These are phyloP conservation scores for Trichoderma citrinoviride DNA, from an alignment of 2,329 filamentous ascomycete genomes.

Conservation along the genomic window DNA sequence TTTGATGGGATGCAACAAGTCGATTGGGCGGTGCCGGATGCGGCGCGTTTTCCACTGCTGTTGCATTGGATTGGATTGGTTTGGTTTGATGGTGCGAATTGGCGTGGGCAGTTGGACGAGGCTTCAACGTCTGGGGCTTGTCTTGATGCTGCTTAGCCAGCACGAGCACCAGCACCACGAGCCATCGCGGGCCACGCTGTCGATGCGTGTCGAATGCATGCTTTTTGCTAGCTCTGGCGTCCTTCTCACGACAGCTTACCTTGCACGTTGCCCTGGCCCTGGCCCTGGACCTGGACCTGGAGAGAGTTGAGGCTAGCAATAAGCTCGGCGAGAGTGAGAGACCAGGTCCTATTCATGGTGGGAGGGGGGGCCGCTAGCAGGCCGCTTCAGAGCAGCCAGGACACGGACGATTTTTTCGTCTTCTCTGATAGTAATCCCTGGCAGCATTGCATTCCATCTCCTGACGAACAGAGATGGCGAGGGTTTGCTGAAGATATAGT, in stretches of 20 bases:
- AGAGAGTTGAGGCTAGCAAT: background rate
- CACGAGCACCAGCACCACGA: too few relatives aligned
- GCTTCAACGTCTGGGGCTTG: too few relatives aligned
- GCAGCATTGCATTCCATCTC: conserved; percentile 1
- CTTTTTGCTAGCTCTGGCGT: background rate
- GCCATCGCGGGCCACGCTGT: background rate
- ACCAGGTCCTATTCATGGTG: too few relatives aligned
- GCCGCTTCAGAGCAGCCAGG: background rate
- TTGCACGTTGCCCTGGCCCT: background rate
- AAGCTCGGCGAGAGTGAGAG: background rate
- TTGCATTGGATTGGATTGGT: background rate
- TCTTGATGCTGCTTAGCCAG: too few relatives aligned
- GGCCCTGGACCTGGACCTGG: background rate
- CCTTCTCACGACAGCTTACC: background rate
- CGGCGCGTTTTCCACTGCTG: background rate
- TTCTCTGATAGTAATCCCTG: background rate
- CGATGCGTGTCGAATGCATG: background rate
- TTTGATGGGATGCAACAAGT: too few relatives aligned
- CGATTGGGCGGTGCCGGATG: conserved; percentile 6
- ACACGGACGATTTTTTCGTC: background rate
- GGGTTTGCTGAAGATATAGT: too few relatives aligned
- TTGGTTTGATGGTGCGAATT: background rate
- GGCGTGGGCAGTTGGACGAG: too few relatives aligned
- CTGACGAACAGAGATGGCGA: background rate
- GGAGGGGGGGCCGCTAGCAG: conserved; percentile 1